These are phyloP conservation scores for Citrus trifoliata DNA, from an alignment of 345 rosid genomes.

Conservation along the genomic window DNA sequence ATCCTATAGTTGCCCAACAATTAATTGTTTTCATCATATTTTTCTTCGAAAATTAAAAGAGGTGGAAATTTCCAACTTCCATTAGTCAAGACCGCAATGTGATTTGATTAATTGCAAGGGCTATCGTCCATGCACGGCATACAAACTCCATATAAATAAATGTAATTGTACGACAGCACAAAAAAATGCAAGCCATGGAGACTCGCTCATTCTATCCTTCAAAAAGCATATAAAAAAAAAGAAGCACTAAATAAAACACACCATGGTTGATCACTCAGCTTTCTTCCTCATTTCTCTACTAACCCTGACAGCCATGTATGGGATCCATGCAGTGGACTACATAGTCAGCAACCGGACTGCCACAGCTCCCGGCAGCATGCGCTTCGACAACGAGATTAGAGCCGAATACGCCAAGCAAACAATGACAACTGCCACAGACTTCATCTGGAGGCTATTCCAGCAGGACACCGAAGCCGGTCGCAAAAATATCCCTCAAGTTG, in stretches of 20 bases:
- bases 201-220: no score
- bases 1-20: no score
- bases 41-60: neutral
- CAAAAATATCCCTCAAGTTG: conserved; percentile 20
- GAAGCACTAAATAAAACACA: no score
- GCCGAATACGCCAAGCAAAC: conserved; percentile 19
- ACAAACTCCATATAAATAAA: no score
- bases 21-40: neutral
- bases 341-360: conserved; percentile 29
- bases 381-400: conserved; percentile 33
- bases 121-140: no score
- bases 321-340: conserved; percentile 36
- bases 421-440: conserved; percentile 23
- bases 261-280: conserved; percentile 9
- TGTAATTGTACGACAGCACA: no score
- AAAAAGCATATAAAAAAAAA: no score
- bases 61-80: neutral
- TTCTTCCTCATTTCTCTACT: conserved; percentile 17
- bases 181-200: no score
- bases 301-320: conserved; percentile 16
- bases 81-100: neutral
- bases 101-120: neutral
- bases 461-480: conserved; percentile 21
- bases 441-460: conserved; percentile 39
- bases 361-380: conserved; percentile 24